These are phyloP conservation scores for Globisporangium okanoganense DNA, from an alignment of 352 stramenopile genomes.

Conservation along the genomic window DNA sequence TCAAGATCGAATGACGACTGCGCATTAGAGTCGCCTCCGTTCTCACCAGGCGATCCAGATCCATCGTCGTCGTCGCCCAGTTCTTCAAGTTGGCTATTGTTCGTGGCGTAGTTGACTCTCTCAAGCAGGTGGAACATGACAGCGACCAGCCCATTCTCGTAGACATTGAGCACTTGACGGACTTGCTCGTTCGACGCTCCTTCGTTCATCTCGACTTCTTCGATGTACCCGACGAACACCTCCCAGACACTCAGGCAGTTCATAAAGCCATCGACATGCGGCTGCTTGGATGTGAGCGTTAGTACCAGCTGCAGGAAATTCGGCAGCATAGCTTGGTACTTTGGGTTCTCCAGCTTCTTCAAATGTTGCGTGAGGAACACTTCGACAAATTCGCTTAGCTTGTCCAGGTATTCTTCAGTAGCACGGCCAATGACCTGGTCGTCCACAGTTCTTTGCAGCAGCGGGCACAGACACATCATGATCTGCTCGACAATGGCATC, in stretches of 20 bases:
- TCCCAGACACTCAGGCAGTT: constrained; percentile 83
- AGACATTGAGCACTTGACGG: constrained; percentile 46
- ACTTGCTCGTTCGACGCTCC: constrained; percentile 47
- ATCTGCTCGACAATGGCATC: constrained; percentile 53
- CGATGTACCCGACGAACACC: constrained; percentile 78
- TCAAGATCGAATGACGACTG: constrained; percentile 34
- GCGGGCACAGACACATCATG: constrained; percentile 45
- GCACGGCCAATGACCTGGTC: constrained; percentile 43
- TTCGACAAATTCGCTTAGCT: constrained; percentile 74
- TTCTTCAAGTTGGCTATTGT: constrained; percentile 59
- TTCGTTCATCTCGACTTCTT: constrained; percentile 73
- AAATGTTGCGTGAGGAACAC: constrained; percentile 71
- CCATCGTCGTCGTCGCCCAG: constrained; percentile 46
- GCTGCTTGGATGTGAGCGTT: constrained; percentile 62
- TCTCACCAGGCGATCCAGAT: constrained; percentile 14
- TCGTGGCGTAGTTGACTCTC: constrained; percentile 59
- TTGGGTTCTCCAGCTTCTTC: constrained; percentile 58
- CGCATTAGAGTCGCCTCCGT: constrained; percentile 31
- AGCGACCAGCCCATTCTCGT: constrained; percentile 62
- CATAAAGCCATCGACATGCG: constrained; percentile 66
- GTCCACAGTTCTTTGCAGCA: constrained; percentile 59
- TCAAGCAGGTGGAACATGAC: constrained; percentile 83
- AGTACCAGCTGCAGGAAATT: constrained; percentile 59
- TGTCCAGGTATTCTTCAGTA: constrained; percentile 66
- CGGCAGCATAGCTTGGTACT: constrained; percentile 41